phyloP scores from a whole-genome alignment of 805 yeast genomes.

The Priceomyces fermenticarens region DNA sequence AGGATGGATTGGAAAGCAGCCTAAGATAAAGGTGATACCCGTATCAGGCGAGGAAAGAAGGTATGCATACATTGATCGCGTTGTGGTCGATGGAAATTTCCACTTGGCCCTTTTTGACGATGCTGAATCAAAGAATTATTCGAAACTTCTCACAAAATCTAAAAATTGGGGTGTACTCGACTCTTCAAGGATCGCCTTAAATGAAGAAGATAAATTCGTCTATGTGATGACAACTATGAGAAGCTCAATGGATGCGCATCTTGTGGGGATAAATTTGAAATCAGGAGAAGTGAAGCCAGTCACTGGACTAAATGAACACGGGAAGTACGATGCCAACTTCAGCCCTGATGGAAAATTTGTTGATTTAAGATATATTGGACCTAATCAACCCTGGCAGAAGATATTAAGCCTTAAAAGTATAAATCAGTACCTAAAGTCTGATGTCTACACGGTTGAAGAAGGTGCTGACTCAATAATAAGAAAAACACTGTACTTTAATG shows the following conservation, averaged over 20 bases:
- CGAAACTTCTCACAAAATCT: slow-evolving; percentile 47
- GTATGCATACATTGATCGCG: slow-evolving; percentile 72
- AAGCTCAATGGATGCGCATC: slow-evolving; percentile 77
- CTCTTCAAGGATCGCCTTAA: slow-evolving; percentile 57
- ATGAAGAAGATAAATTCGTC: slow-evolving; percentile 39
- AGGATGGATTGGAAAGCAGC: slow-evolving; percentile 61
- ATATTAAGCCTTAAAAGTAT: slow-evolving; percentile 43
- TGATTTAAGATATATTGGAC: slow-evolving; percentile 68
- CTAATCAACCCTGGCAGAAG: slow-evolving; percentile 74
- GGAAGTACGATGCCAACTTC: slow-evolving; percentile 65
- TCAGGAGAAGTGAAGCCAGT: slow-evolving; percentile 35
- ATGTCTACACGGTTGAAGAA: slow-evolving; percentile 3
- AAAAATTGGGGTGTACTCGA: slow-evolving; percentile 84
- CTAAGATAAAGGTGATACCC: slow-evolving; percentile 13
- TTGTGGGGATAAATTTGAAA: slow-evolving; percentile 60
- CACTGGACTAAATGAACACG: slow-evolving; percentile 52
- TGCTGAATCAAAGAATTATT: slow-evolving; percentile 37
- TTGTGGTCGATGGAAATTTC: slow-evolving; percentile 50
- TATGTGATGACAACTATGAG: slow-evolving; percentile 69
- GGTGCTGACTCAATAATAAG: slow-evolving; percentile 13
- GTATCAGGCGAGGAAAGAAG: slow-evolving; percentile 9
- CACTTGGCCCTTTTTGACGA: slow-evolving; percentile 82
- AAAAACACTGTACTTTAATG: slow-evolving; percentile 13
- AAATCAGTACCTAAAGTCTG: slow-evolving; percentile 12
- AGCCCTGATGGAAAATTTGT: slow-evolving; percentile 72